These are phyloP conservation scores for Geosiphon pyriformis DNA, from an alignment of 192 early-diverging fungal species.

Conservation along the genomic window DNA sequence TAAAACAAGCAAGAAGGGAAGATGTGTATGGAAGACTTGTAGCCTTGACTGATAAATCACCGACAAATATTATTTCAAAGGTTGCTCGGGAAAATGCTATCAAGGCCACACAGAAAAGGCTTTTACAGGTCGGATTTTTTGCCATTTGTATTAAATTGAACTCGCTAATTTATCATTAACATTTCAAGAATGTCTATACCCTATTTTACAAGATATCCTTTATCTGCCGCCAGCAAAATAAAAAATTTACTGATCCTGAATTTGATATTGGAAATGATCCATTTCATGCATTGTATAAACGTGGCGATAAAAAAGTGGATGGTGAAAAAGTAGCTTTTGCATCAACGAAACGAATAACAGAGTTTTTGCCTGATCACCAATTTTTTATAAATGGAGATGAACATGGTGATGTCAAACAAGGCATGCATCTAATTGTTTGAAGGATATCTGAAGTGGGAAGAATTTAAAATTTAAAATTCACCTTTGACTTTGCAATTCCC, in stretches of 20 bases:
- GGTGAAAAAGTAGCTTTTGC: not conserved
- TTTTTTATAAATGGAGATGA: not conserved
- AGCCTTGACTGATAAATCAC: not conserved
- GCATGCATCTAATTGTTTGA: not conserved
- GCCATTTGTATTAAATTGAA: not conserved
- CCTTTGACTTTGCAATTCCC: not conserved
- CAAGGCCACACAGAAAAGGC: not conserved
- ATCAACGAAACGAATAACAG: not conserved
- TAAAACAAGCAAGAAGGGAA: not conserved
- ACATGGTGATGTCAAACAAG: constrained; percentile 6
- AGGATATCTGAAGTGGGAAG: not conserved
- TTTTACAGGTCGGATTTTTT: not conserved
- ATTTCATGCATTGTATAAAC: not conserved
- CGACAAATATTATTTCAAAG: not conserved
- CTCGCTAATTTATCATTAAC: not conserved
- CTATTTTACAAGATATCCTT: no score
- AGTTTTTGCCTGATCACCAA: not conserved
- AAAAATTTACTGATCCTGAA: not conserved
- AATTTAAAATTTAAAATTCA: no score
- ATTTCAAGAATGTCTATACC: not conserved
- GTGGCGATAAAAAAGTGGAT: not conserved
- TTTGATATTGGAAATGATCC: not conserved
- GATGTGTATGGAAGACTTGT: not conserved
- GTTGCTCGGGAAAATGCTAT: not conserved
- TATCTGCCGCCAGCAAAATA: not conserved